A percentile compares a stretch with the other conserved stretches of the same genome.
These are phyloP conservation scores for Ustilago hordei DNA, from an alignment of 1,284 basidiomycete species.

Conservation along the genomic window DNA sequence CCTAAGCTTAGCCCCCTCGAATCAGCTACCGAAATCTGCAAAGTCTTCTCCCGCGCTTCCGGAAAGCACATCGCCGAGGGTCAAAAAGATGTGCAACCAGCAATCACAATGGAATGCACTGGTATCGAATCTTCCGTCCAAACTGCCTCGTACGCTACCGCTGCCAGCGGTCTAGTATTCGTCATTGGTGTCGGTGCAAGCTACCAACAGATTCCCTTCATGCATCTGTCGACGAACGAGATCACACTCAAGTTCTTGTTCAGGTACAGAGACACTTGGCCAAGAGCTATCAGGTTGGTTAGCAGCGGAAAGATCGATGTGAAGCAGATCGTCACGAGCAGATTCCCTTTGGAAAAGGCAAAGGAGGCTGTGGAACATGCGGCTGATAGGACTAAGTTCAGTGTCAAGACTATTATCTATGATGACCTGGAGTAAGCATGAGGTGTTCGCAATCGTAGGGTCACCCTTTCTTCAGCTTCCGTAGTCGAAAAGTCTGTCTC, in stretches of 20 bases:
- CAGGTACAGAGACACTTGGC: slow-evolving; percentile 74
- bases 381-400: slow-evolving; percentile 74
- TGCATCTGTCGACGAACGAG: slow-evolving; percentile 73
- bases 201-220: slow-evolving; percentile 70
- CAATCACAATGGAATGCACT: slow-evolving; percentile 78
- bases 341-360: slow-evolving; percentile 81
- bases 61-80: slow-evolving; percentile 46
- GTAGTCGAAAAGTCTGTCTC: too few species aligned
- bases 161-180: slow-evolving; percentile 72
- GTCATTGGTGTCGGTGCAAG: slow-evolving; percentile 73
- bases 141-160: slow-evolving; percentile 74
- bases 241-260: slow-evolving; percentile 73
- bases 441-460: neutral
- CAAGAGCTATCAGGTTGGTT: slow-evolving; percentile 84
- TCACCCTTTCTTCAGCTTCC: too few species aligned
- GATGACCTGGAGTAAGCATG: slow-evolving; percentile 45
- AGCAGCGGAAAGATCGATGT: slow-evolving; percentile 83
- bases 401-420: slow-evolving; percentile 63
- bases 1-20: slow-evolving; percentile 32
- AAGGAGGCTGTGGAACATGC: slow-evolving; percentile 84
- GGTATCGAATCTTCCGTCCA: slow-evolving; percentile 89
- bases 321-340: slow-evolving; percentile 87
- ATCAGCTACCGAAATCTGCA: slow-evolving; percentile 56
- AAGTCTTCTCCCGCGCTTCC: slow-evolving; percentile 51
- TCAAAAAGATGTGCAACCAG: slow-evolving; percentile 47